Conservation (phyloP, 129 eudicot species). For the Escallonia herrerae region DNA sequence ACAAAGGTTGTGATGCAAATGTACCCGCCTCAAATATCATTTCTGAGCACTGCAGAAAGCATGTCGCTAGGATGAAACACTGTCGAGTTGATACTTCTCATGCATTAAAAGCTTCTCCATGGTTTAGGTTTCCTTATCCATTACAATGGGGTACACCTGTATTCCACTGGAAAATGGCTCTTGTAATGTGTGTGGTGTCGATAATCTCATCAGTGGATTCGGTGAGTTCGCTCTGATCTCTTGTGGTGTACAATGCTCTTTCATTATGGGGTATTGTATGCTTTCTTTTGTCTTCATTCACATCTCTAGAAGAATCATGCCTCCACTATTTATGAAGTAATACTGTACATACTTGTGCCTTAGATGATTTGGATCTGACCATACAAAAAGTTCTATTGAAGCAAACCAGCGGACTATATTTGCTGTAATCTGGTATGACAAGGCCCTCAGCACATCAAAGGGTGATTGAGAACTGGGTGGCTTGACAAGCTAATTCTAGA, state of each 20-base stretch:
- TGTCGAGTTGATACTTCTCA: constrained; percentile 88
- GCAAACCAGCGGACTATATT: too few species aligned
- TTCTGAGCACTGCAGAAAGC: constrained; percentile 84
- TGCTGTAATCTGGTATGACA: too few species aligned
- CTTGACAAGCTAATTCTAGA: too few species aligned
- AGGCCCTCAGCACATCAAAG: too few species aligned
- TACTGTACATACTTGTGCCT: too few species aligned
- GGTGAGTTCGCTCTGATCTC: constrained; percentile 35
- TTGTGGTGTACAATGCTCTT: background rate
- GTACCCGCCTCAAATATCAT: constrained; percentile 77
- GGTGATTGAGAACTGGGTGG: too few species aligned
- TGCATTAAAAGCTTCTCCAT: constrained; percentile 69
- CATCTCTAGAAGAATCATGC: too few species aligned
- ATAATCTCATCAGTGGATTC: constrained; percentile 88
- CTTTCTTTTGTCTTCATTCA: too few species aligned
- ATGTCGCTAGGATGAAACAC: constrained; percentile 59
- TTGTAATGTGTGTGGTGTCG: constrained; percentile 90
- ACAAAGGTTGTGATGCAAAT: constrained; percentile 73
- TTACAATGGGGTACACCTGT: constrained; percentile 95
- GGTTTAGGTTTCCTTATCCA: constrained; percentile 97
- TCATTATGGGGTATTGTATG: too few species aligned
- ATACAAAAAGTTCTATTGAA: too few species aligned
- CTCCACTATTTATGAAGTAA: too few species aligned
- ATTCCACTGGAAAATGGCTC: constrained; percentile 80
- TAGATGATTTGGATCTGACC: too few species aligned